Base-by-base conservation (phyloP, 192 early-diverging fungal genomes). In the Chytriomyces sp. region DNA sequence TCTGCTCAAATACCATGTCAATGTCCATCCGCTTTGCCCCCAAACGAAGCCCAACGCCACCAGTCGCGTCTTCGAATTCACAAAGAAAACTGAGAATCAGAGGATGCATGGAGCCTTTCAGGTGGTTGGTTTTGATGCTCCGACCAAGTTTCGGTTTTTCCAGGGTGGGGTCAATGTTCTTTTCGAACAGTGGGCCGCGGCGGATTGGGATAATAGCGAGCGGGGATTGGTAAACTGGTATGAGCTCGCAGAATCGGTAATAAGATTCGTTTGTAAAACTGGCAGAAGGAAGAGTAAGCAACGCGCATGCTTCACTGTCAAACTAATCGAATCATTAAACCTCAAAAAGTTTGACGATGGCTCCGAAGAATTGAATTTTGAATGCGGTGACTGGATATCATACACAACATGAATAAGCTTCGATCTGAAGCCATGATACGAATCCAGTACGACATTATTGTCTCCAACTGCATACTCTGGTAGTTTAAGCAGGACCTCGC, bases 91-190 rank as follows among this genome's bases (percentile, higher is more conserved):
- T 81, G n/a, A 85, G 23, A 11, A 87, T 65, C 7, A 89, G 80
- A 4, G 86, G 86, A 57, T 81, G 68, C 20, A 89, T 76, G 7
- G 61, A 73, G 0, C 72, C 76, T 53, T 76, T 80, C 1, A 89
- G n/a, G 18, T 75, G 69, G 24, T 86, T 69, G 4, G 68, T 66
- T 28, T 82, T 74, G 47, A 89, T 79, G 9, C 75, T 64, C 2
- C 83, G 69, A 10, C 84, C 82, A 0, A 89, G 77, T 71, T 87
- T 89, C 11, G 84, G 85, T 68, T 89, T 87, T 13, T 82, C 77
- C 5, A 79, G 44, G 48, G 62, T 62, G 20, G 50, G 59, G 26
- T 26, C 50, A 11, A 49, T 75, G 20, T 67, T 69, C n/a, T 47
- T 60, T 45, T 77, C 67, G 50, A 84, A 87, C 6, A 86, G 67